phyloP scores from a whole-genome alignment of 768 basidiomycete species.

The Crassisporium funariophilum region DNA sequence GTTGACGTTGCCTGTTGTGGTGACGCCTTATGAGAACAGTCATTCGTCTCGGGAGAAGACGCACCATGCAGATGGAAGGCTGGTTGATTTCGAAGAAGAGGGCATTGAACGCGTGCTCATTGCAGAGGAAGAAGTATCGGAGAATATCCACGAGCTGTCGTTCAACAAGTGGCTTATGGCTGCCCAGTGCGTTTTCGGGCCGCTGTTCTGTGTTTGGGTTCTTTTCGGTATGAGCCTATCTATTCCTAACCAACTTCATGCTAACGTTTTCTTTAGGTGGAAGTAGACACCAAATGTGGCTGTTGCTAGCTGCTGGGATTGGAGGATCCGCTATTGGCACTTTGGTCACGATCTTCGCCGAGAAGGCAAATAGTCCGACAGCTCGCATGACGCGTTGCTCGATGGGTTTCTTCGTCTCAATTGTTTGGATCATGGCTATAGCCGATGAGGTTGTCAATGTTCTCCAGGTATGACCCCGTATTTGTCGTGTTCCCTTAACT shows the following conservation, averaged over 20 bases:
- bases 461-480: conserved; percentile 62
- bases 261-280: conserved; percentile 35
- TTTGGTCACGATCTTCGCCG: conserved; percentile 61
- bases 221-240: conserved; percentile 64
- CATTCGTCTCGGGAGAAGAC: conserved; percentile 42
- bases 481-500: not conserved
- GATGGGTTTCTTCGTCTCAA: conserved; percentile 87
- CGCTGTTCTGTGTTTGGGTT: conserved; percentile 72
- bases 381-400: conserved; percentile 76
- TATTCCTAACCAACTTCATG: not conserved
- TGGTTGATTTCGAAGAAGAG: conserved; percentile 78
- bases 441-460: conserved; percentile 95
- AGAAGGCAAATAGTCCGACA: conserved; percentile 56
- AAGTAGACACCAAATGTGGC: conserved; percentile 46
- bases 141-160: conserved; percentile 63
- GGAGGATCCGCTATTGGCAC: conserved; percentile 56
- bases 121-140: conserved; percentile 73
- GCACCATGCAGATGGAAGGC: conserved; percentile 39
- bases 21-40: conserved; percentile 51
- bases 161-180: conserved; percentile 87
- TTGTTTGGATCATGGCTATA: conserved; percentile 98
- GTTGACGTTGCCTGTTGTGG: conserved; percentile 88
- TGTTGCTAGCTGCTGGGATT: conserved; percentile 54
- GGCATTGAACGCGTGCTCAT: conserved; percentile 67
- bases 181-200: conserved; percentile 80